Conservation (phyloP, 805 yeast genomes). For the Candida insectorum region DNA sequence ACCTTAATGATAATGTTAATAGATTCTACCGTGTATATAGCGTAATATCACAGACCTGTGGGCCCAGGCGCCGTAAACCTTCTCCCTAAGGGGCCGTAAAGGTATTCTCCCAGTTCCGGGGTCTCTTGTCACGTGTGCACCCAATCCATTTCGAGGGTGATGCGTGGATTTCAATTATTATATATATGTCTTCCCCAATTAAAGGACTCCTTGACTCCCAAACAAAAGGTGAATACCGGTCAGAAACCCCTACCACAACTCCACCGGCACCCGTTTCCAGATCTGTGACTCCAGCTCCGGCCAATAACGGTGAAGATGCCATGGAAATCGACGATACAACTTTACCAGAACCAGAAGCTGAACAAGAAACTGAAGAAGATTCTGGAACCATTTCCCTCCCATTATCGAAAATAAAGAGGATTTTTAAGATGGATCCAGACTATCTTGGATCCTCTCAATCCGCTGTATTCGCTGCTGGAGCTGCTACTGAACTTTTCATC, state of each 20-base stretch:
- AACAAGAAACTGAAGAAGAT: constrained; percentile 14
- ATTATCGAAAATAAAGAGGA: constrained; percentile 63
- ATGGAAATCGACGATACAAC: constrained; percentile 10
- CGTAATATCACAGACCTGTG: no score
- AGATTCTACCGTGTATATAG: constrained; percentile 1
- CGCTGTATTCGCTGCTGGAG: constrained; percentile 71
- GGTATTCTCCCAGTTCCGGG: no score
- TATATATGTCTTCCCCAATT: constrained; percentile 7
- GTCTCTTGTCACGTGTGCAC: no score
- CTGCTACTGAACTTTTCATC: constrained; percentile 75
- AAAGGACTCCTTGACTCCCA: neutral
- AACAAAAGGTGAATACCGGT: neutral
- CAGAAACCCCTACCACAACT: constrained; percentile 20
- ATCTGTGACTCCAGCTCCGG: constrained; percentile 5
- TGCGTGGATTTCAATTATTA: no score
- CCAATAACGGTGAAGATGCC: constrained; percentile 11
- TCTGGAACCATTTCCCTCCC: constrained; percentile 45
- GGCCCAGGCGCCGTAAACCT: no score
- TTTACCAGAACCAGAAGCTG: constrained; percentile 8
- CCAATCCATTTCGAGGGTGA: no score
- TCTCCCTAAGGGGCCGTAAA: no score
- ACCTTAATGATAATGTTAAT: constrained; percentile 1
- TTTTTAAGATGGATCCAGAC: constrained; percentile 74
- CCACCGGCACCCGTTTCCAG: constrained; percentile 15
- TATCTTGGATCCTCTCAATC: constrained; percentile 62